Evolutionary conservation across 495 filamentous ascomycete genomes (phyloP), one percentile per base, ranked within the genome.

Genomic region (Amorphotheca resinae): DNA sequence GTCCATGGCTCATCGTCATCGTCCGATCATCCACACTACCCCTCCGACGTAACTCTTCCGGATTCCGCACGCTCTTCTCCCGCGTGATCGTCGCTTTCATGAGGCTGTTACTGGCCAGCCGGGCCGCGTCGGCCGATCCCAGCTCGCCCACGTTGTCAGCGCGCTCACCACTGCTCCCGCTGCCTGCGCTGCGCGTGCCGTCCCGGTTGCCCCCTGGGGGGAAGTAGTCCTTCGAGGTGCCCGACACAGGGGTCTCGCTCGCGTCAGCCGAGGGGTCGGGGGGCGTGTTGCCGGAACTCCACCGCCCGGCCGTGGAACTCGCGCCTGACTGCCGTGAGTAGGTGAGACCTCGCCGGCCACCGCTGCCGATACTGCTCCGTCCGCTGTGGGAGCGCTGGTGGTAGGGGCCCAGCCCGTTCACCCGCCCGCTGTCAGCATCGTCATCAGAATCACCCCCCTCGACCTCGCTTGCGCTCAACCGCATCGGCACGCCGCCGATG

Each of bases 1-100:
- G 74, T 15, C 80, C 84, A 2, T 71, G 57, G 15, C 79, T 83
- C 32, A 80, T 76, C 23, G 84, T 87, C 78, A 94, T 87, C 17
- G 84, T 84, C 55, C 84, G 73, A 61, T 96, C 91, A 59, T 98
- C 93, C 38, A 98, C 87, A 59, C 91, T 96, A 8, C 89, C 91
- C 50, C 86, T 71, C 44, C 89, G 76, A 55, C 74, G 70, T 26
- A 93, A 63, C 26, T 93, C 87, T 9, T 87, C 85, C 1, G 73
- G 67, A 43, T 70, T 81, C 59, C 80, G 80, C 38, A 75, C 72
- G 51, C 82, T 81, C 55, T 82, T 71, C 49, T 77, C 66, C 26
- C 72, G 59, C 15, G 72, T 70, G 41, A 76, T 64, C 2, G 70
- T 57, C 1, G 69, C 62, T 35, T 72, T 64, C 44, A 73, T 48